A percentile compares a stretch with the other conserved stretches of the same genome.
These are phyloP conservation scores for Ramaria rubella DNA, from an alignment of 768 basidiomycete species.

Conservation along the genomic window DNA sequence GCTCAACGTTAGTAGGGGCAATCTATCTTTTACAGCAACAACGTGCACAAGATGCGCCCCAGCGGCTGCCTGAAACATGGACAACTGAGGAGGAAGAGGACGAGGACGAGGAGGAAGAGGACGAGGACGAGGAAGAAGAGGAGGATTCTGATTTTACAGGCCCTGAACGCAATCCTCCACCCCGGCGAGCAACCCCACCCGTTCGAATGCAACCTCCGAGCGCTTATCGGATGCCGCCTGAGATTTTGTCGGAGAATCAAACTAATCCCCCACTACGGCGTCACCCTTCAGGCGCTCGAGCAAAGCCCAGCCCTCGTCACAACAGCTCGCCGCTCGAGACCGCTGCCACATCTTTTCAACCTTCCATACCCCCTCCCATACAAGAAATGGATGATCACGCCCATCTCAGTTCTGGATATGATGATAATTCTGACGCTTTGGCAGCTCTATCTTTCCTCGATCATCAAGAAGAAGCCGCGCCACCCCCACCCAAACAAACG, in stretches of 20 bases:
- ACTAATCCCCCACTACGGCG: constrained; percentile 38
- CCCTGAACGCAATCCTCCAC: constrained; percentile 8
- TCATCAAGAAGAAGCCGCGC: constrained; percentile 21
- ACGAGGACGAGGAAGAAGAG: neutral
- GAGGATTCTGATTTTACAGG: constrained; percentile 8
- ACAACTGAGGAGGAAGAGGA: neutral
- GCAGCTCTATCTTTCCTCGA: constrained; percentile 75
- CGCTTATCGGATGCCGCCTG: neutral
- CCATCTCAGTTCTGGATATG: constrained; percentile 25
- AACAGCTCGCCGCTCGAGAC: constrained; percentile 29
- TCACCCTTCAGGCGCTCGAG: constrained; percentile 83
- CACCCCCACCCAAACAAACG: constrained; percentile 16
- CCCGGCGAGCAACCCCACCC: constrained; percentile 18
- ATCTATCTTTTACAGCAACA: constrained; percentile 5
- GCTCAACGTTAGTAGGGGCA: neutral
- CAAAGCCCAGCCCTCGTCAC: constrained; percentile 35
- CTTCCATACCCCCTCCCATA: neutral
- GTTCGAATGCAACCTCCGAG: neutral
- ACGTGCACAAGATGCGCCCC: neutral
- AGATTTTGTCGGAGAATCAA: constrained; percentile 7
- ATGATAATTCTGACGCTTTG: constrained; percentile 57
- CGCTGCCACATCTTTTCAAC: neutral
- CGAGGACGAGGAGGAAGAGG: neutral
- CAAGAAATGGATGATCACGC: constrained; percentile 3
- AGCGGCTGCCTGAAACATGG: neutral